These are phyloP conservation scores for Cenchrus fungigraminus DNA, from an alignment of 176 grass and related monocot species.

Conservation along the genomic window DNA sequence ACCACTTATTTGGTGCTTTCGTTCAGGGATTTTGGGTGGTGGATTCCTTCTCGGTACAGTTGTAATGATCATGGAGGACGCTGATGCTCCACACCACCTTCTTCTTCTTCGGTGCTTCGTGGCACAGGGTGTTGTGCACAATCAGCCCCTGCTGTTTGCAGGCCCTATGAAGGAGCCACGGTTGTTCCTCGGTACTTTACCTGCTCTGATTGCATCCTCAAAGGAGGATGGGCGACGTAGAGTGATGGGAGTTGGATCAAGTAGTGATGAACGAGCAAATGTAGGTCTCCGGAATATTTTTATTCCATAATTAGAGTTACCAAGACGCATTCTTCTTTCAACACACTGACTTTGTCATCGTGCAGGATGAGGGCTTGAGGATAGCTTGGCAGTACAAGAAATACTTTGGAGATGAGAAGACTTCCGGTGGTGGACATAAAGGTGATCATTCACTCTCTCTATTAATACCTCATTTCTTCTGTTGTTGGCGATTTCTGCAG, in stretches of 20 bases:
- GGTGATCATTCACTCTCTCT: slow-evolving; percentile 31
- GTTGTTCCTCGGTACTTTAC: slow-evolving; percentile 80
- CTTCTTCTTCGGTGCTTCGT: slow-evolving; percentile 86
- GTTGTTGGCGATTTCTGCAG: slow-evolving; percentile 1
- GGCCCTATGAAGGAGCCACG: slow-evolving; percentile 65
- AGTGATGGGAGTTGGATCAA: slow-evolving; percentile 12
- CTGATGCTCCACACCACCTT: slow-evolving; percentile 82
- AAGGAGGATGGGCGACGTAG: slow-evolving; percentile 56
- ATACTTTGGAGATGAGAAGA: slow-evolving; percentile 78
- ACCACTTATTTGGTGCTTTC: not conserved
- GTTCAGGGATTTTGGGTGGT: slow-evolving; percentile 81
- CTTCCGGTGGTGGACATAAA: slow-evolving; percentile 46
- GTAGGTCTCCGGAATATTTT: slow-evolving; percentile 30
- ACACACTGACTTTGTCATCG: slow-evolving; percentile 18
- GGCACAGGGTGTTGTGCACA: slow-evolving; percentile 79
- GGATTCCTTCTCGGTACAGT: slow-evolving; percentile 78
- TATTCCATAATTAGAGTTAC: not conserved
- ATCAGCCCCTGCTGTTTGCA: slow-evolving; percentile 80
- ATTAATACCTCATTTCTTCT: not conserved
- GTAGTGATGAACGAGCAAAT: slow-evolving; percentile 43
- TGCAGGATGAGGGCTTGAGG: slow-evolving; percentile 83
- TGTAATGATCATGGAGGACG: slow-evolving; percentile 92
- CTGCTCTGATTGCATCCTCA: slow-evolving; percentile 54
- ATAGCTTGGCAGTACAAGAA: slow-evolving; percentile 99
- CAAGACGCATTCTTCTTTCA: not conserved